Evolutionary conservation across 306 rosid species (phyloP).

Genomic region (Medicago lupulina): DNA sequence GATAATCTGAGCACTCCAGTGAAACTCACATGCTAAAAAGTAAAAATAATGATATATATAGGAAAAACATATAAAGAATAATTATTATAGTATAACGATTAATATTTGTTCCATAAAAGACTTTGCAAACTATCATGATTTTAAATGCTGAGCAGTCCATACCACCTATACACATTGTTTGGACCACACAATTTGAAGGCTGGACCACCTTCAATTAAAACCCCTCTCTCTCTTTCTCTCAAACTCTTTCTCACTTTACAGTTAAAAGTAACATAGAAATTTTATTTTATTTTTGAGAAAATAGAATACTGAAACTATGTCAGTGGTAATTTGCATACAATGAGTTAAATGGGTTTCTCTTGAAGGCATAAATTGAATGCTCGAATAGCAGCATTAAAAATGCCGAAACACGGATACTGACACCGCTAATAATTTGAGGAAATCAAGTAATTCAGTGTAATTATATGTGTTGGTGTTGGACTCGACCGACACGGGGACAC

Average conservation of each 20-base stretch:
- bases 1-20: conserved; percentile 23
- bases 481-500: too few species aligned
- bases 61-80: conserved; percentile 1
- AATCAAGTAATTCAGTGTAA: too few species aligned
- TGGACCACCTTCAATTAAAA: conserved; percentile 69
- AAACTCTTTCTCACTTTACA: conserved; percentile 32
- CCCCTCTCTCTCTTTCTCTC: too few species aligned
- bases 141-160: conserved; percentile 45
- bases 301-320: conserved; percentile 14
- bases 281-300: too few species aligned
- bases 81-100: conserved; percentile 19
- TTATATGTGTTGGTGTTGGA: too few species aligned
- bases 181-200: conserved; percentile 67
- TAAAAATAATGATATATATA: not conserved
- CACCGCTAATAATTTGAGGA: too few species aligned
- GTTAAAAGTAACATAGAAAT: conserved; percentile 32
- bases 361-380: too few species aligned
- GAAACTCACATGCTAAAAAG: conserved; percentile 40
- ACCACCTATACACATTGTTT: conserved; percentile 45
- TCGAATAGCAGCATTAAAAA: too few species aligned
- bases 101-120: conserved; percentile 40
- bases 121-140: conserved; percentile 42
- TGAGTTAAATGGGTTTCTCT: too few species aligned
- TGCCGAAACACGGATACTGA: too few species aligned
- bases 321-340: conserved; percentile 27